Evolutionary conservation across 441 rosid genomes (phyloP), one percentile per base, ranked within the genome.

Genomic region (Arabidopsis lyrata): DNA sequence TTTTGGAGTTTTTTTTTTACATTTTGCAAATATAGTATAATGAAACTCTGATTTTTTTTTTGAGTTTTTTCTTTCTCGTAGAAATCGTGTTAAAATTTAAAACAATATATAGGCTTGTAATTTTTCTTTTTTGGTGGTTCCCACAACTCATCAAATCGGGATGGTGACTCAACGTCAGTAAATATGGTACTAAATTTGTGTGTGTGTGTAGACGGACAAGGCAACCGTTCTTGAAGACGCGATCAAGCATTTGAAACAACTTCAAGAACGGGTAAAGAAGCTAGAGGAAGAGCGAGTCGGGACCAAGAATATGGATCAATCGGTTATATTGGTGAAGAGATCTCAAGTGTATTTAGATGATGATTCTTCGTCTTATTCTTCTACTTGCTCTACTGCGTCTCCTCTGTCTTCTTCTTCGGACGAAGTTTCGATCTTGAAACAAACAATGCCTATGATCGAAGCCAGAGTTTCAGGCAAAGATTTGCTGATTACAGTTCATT

Each of bases 201-300:
- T 47, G 31, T 29, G 6, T 66, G 16, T 38, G 53, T 78, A 93
- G 98, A 82, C 75, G 68, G 96, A 93, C 78, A 93, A 90, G 72
- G 92, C 92, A 32, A 87, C 94, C 1, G 78, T 94, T 32, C 91
- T 94, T 38, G 99, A 83, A 72, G 97, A 87, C 0, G 93, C 97
- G 4, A 83, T 86, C 12, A 85, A 87, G 77, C 87, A 90, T 86
- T 29, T 94, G 65, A 91, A 88, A 76, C 86, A 83, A 31, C 90
- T 91, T 58, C 92, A 90, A 77, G 92, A 89, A 74, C 82, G 83
- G 0, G 87, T 90, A 5, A 80, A 82, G 72, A 68, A 64, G 20
- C 81, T 91, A 0, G 99, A 94, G 67, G 78, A 74, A 74, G 75
- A 74, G 35, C 50, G 38, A 47, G 57, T 34, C 0, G 66, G 48